Base-by-base conservation (phyloP, 805 yeast species). In the Nakazawaea pomicola region DNA sequence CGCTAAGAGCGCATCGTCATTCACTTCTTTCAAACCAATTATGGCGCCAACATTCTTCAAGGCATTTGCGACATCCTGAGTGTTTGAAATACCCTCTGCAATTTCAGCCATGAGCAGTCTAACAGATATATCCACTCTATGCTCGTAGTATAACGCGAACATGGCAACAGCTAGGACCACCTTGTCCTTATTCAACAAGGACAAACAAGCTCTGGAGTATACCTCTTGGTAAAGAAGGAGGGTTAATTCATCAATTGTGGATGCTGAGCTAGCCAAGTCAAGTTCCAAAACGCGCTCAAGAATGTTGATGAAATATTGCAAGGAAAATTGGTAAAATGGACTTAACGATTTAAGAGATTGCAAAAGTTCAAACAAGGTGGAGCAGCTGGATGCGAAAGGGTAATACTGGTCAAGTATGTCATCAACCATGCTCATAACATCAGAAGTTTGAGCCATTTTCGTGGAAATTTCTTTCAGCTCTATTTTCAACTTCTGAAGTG, bases 401-500 rank as follows among this genome's bases (percentile, higher is more conserved):
- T 60, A 54, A 51, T 72, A 88, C 23, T 63, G 54, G 6, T 57
- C 57, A 41, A 78, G 60, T 2, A 74, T 65, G 2, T 53, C 54
- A 5, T 78, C 79, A 12, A 86, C 75, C 4, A 72, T 66, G 1
- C 49, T 57, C 67, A 87, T 73, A 3, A 87, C 74, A 6, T 53
- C 52, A 2, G 65, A 64, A 0, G 90, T 75, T 40, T 80, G 80
- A 2, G 47, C 49, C 44, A 84, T 67, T 53, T 81, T 79, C 2
- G 42, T 41, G 28, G 74, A 72, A 12, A 87, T 70, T 14, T 70
- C 68, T 0, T 47, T 49, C 0, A 95, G 66, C 49, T 89, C 89
- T 1, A 54, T 45, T 53, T 91, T 90, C 38, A 91, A 60, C 1
- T 52, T 56, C 49, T 84, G 93, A 36, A 90, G 63, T 1, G 82